Evolutionary conservation across 345 rosid species (phyloP), one percentile per base, ranked within the genome.

Genomic region (Litchi chinensis): DNA sequence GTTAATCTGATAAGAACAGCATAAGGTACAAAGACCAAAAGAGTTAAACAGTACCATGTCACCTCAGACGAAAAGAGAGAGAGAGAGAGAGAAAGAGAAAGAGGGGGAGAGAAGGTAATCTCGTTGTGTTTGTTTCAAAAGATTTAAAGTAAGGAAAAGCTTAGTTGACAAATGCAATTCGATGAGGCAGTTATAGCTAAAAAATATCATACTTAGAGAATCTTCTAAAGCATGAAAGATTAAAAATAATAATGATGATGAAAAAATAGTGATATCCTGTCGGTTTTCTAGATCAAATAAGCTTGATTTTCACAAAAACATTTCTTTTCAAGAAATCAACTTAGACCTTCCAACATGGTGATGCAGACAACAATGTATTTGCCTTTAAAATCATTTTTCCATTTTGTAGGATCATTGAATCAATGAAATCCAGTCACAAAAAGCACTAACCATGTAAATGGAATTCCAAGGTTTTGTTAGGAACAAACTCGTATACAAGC

Each of bases 401-500:
- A 7, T 43, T 56, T 18, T 8, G 13, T n/a, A 46, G 39, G 5
- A 44, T 63, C 66, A 66, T 52, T 28, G 32, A 72, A 73, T 10
- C 73, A 77, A 74, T 41, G 41, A 65, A 70, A 13, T 19, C 8
- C 13, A 1, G 78, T 41, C 5, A 26, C 18, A 76, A 11, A 73
- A 32, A 73, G 40, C 16, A 87, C 93, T 77, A 77, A 91, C 97
- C 95, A 10, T 93, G 94, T 74, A 91, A 79, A 81, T 93, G 97
- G 78, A 82, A 91, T 74, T 88, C 93, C 67, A 90, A 70, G 1
- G 91, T 89, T 75, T 85, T 79, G 63, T 91, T 93, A n/a, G 91
- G 85, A 68, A 91, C 91, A 88, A 90, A 91, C 85, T 93, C 97
- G 39, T 91, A 93, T 46, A 93, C 95, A 82, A 93, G 97, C 82